These are phyloP conservation scores for Phytophthora pinifolia DNA, from an alignment of 352 stramenopile species.

Conservation along the genomic window DNA sequence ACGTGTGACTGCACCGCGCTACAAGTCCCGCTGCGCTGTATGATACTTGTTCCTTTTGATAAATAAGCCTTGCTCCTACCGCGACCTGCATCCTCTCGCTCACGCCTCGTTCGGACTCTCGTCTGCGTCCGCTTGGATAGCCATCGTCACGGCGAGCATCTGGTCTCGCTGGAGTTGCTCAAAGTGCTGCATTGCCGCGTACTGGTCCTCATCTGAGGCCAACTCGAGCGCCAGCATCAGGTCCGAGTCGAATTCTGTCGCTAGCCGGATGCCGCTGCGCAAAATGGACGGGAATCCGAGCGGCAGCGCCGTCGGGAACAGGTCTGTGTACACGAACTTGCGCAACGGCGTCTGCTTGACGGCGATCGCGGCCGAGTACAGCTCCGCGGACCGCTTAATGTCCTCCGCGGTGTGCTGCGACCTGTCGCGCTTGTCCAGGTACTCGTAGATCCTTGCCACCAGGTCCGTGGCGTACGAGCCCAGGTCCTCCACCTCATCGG, in stretches of 20 bases:
- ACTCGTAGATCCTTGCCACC: constrained; percentile 78
- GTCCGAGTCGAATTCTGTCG: constrained; percentile 57
- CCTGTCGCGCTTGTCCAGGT: constrained; percentile 65
- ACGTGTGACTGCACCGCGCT: constrained; percentile 1
- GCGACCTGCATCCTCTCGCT: constrained; percentile 20
- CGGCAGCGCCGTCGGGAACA: constrained; percentile 53
- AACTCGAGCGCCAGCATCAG: constrained; percentile 66
- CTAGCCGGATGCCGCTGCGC: constrained; percentile 34
- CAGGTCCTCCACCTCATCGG: constrained; percentile 69
- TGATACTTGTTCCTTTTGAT: constrained; percentile 40
- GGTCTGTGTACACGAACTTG: constrained; percentile 54
- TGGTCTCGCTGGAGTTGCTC: constrained; percentile 58
- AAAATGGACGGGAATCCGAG: constrained; percentile 51
- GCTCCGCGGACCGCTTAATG: constrained; percentile 48
- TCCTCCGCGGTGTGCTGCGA: constrained; percentile 42
- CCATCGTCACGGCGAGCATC: constrained; percentile 50
- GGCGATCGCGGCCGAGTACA: constrained; percentile 42
- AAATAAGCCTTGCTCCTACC: constrained; percentile 38
- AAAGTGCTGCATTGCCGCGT: constrained; percentile 63
- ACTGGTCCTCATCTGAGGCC: constrained; percentile 62
- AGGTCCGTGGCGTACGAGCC: constrained; percentile 77
- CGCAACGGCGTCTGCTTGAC: constrained; percentile 52
- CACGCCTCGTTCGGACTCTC: constrained; percentile 49
- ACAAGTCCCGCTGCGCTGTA: constrained; percentile 10
- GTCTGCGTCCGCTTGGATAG: constrained; percentile 52